Percentiles rank a stretch among this genome's conserved stretches.
Conservation (phyloP, 306 rosid species). For the Vicia villosa region DNA sequence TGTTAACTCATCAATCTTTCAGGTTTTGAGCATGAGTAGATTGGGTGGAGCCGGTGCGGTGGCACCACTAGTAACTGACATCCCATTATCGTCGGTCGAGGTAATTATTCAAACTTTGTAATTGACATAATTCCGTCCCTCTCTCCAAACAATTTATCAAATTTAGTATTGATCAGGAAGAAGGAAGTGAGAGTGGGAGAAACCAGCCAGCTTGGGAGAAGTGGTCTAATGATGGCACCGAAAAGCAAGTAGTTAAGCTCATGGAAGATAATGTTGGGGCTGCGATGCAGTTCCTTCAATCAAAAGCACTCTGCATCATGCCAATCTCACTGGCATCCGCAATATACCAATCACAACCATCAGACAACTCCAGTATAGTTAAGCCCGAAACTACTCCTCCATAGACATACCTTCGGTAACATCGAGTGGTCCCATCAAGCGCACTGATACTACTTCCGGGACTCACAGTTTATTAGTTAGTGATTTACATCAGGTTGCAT, state of each 20-base stretch:
- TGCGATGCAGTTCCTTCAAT: conserved; percentile 95
- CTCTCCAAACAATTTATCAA: conserved; percentile 14
- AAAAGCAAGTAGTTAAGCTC: conserved; percentile 83
- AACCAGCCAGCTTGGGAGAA: conserved; percentile 94
- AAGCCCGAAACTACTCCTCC: conserved; percentile 88
- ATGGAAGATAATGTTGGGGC: conserved; percentile 97
- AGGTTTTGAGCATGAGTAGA: conserved; percentile 99
- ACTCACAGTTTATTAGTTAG: conserved; percentile 49
- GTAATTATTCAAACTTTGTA: conserved; percentile 42
- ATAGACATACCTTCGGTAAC: conserved; percentile 41
- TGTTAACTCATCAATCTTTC: conserved; percentile 40
- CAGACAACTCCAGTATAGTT: conserved; percentile 69
- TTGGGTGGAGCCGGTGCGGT: conserved; percentile 99
- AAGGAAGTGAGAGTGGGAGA: conserved; percentile 78
- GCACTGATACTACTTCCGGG: conserved; percentile 48
- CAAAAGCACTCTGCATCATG: conserved; percentile 95
- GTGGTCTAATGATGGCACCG: conserved; percentile 93
- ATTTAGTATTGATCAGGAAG: conserved; percentile 58
- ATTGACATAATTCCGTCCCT: neutral
- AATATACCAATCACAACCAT: conserved; percentile 83
- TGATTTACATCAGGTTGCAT: conserved; percentile 61
- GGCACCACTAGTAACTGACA: conserved; percentile 91
- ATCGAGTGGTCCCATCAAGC: conserved; percentile 29
- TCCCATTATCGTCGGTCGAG: conserved; percentile 92
- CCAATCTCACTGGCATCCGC: conserved; percentile 93